Base-by-base conservation (phyloP, 805 yeast species). In the Ogataea haglerorum region DNA sequence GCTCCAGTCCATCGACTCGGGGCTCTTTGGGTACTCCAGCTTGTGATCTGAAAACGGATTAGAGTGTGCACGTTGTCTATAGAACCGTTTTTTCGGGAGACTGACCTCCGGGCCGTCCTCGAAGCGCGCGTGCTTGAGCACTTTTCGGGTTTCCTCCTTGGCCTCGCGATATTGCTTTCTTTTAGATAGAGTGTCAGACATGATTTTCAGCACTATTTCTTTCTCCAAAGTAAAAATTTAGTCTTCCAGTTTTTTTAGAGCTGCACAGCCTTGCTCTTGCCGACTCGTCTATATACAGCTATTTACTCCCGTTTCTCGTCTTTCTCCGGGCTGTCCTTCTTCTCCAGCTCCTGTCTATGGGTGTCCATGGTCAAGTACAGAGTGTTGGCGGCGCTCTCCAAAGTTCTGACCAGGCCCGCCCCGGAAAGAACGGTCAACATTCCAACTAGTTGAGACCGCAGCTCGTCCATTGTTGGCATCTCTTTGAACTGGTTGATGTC, bases 11-110 rank as follows among this genome's bases (percentile, higher is more conserved):
- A 93, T 91, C 18, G 70, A 74, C 27, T 71, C 76, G 4, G 99
- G 99, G 15, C 77, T 71, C 30, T 64, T 61, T 15, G 99, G 98
- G 54, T 93, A 93, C 46, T 87, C 95, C 32, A 93, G 70, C 53
- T 82, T 78, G 63, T 93, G 99, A 64, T 93, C 99, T 14, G 96
- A 85, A 56, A 93, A 93, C 16, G 98, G 98, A 58, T 93, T 93
- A 2, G 97, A 89, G 60, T 93, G 99, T 1, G 99, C 99, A 64
- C 99, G 71, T 65, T 93, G 99, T 61, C 99, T 77, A 63, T 93
- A 93, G 59, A 75, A 93, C 53, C 93, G 75, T 61, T 93, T 85
- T 57, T 80, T 76, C 36, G 96, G 97, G 36, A 89, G 68, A 17
- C 55, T 47, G 15, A 56, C 35, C 21, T 48, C 43, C 13, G 43